phyloP scores from a whole-genome alignment of 306 rosid genomes.

The Pyrus betulifolia region DNA sequence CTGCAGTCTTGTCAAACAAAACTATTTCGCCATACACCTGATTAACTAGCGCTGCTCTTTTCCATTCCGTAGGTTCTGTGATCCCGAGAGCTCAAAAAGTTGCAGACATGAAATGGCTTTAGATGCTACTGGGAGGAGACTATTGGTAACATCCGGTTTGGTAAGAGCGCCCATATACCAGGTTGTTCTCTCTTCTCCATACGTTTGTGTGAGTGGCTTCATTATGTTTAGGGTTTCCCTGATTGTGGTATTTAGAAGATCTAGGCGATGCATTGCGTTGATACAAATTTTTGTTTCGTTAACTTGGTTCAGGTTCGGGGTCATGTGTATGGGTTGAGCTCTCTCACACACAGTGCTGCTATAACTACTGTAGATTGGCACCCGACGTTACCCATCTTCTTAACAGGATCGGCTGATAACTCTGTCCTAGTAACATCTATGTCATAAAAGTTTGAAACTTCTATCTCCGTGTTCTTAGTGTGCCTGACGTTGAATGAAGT shows the following conservation, averaged over 20 bases:
- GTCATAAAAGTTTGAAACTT: constrained; percentile 16
- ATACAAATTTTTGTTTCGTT: background rate
- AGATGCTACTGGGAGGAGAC: constrained; percentile 78
- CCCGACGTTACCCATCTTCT: constrained; percentile 76
- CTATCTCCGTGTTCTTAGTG: constrained; percentile 7
- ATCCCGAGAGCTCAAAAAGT: constrained; percentile 45
- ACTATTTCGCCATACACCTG: background rate
- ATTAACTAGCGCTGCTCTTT: background rate
- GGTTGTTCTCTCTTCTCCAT: constrained; percentile 35
- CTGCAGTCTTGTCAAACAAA: background rate
- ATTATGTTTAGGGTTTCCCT: background rate
- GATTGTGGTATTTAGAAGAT: background rate
- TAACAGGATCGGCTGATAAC: constrained; percentile 95
- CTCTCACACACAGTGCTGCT: constrained; percentile 74
- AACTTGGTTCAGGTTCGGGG: constrained; percentile 58
- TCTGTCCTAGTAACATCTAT: constrained; percentile 78
- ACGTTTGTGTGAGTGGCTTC: background rate
- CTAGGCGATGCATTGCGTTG: background rate
- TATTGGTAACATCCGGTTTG: constrained; percentile 68
- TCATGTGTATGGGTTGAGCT: constrained; percentile 54
- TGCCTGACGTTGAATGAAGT: constrained; percentile 8
- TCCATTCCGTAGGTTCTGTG: constrained; percentile 48
- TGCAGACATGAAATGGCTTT: constrained; percentile 90
- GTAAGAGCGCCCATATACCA: constrained; percentile 87
- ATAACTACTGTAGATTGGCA: constrained; percentile 96